phyloP scores from a whole-genome alignment of 139 green algal species.

The Mychonastes homosphaera region DNA sequence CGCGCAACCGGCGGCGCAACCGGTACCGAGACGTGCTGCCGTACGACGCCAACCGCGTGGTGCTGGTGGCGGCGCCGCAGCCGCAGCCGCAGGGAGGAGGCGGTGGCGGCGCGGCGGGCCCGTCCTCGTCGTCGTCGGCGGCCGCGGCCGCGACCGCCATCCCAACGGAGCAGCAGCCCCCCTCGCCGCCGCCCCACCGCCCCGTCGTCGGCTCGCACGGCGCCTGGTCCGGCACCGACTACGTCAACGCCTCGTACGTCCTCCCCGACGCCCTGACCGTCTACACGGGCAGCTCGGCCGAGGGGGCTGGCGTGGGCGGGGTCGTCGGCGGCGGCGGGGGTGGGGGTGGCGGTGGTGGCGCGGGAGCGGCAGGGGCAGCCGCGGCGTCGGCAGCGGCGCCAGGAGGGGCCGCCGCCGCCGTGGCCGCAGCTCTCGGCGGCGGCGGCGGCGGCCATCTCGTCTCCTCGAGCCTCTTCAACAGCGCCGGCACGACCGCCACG shows the following conservation, averaged over 20 bases:
- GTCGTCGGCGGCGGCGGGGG: too few species aligned
- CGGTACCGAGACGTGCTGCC: conserved; percentile 50
- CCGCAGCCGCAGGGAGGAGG: too few species aligned
- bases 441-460: background rate
- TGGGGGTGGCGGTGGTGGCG: too few species aligned
- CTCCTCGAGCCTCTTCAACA: background rate
- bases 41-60: conserved; percentile 51
- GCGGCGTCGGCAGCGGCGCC: too few species aligned
- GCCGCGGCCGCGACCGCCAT: background rate
- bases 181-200: background rate
- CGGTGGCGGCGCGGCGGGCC: too few species aligned
- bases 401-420: too few species aligned
- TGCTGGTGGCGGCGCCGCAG: conserved; percentile 6
- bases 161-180: background rate
- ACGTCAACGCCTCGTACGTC: conserved; percentile 34
- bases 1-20: conserved; percentile 14
- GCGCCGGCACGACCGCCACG: background rate
- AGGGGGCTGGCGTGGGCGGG: too few species aligned
- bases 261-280: background rate
- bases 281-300: too few species aligned
- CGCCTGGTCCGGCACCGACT: background rate
- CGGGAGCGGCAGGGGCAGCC: too few species aligned
- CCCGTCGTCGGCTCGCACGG: background rate
- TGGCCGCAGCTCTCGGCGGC: too few species aligned
- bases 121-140: background rate